Conservation (phyloP, 2,329 filamentous ascomycete species). For the Botrytis cinerea region DNA sequence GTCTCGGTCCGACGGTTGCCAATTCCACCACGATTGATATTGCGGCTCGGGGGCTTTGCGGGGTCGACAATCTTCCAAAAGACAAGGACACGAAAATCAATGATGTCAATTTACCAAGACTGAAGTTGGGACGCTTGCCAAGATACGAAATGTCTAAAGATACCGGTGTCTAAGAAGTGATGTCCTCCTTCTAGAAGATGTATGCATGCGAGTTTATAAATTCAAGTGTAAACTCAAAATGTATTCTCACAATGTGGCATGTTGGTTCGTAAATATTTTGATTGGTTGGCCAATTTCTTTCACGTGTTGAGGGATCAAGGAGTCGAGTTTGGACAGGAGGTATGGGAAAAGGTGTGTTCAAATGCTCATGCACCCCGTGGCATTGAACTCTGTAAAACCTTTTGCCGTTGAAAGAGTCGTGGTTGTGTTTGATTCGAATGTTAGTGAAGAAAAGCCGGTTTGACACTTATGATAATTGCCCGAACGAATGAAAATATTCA, state of each 20-base stretch:
- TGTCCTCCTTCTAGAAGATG: background rate
- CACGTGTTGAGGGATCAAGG: background rate
- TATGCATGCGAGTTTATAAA: slow-evolving; percentile 1
- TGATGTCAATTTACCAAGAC: slow-evolving; percentile 4
- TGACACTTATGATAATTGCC: slow-evolving; percentile 1
- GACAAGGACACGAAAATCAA: background rate
- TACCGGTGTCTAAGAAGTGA: background rate
- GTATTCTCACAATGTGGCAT: background rate
- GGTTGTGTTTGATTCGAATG: slow-evolving; percentile 19
- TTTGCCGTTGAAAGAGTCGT: slow-evolving; percentile 7
- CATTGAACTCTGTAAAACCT: background rate
- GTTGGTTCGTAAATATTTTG: slow-evolving; percentile 14
- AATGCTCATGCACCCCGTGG: slow-evolving; percentile 10
- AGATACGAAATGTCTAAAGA: background rate
- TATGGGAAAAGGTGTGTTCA: background rate
- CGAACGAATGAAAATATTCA: slow-evolving; percentile 23
- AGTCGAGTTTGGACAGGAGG: slow-evolving; percentile 12
- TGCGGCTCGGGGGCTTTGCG: slow-evolving; percentile 11
- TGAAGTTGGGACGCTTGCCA: slow-evolving; percentile 8
- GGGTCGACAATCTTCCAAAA: background rate
- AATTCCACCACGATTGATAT: background rate
- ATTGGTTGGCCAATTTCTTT: slow-evolving; percentile 1
- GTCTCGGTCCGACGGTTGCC: background rate
- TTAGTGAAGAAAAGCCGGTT: background rate
- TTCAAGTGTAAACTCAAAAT: background rate